Conservation (phyloP, 2,329 filamentous ascomycete species). For the Orbilia oligospora region DNA sequence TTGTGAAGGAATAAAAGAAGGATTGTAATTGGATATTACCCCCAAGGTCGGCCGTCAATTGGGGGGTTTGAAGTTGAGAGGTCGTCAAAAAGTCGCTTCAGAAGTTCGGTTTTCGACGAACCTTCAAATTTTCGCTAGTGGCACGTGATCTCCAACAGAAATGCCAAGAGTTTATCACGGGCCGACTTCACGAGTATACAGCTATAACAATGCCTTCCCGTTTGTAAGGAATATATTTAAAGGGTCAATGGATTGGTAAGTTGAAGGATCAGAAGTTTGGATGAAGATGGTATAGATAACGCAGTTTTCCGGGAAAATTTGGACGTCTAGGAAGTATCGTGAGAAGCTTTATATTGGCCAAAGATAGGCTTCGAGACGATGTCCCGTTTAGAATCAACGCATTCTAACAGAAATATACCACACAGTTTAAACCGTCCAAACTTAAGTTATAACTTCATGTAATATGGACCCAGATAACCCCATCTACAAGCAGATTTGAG, state of each 20-base stretch:
- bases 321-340: not conserved
- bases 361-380: not conserved
- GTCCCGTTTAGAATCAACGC: not conserved
- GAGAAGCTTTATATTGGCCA: not conserved
- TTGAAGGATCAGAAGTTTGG: not conserved
- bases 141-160: slow-evolving; percentile 3
- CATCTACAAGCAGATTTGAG: not conserved
- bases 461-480: no score
- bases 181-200: no score
- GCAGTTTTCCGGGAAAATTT: not conserved
- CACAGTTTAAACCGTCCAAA: not conserved
- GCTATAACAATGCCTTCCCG: no score
- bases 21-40: not conserved
- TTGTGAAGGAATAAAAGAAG: not conserved
- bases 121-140: slow-evolving; percentile 22
- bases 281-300: not conserved
- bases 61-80: slow-evolving; percentile 9
- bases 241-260: not conserved
- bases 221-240: not conserved
- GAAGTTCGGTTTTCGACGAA: not conserved
- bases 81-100: not conserved
- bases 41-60: slow-evolving; percentile 40
- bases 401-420: slow-evolving; percentile 10
- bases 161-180: not conserved
- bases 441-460: no score